Evolutionary conservation across 352 stramenopile species (phyloP), one percentile per base, ranked within the genome.

Genomic region (Globisporangium irregulare): DNA sequence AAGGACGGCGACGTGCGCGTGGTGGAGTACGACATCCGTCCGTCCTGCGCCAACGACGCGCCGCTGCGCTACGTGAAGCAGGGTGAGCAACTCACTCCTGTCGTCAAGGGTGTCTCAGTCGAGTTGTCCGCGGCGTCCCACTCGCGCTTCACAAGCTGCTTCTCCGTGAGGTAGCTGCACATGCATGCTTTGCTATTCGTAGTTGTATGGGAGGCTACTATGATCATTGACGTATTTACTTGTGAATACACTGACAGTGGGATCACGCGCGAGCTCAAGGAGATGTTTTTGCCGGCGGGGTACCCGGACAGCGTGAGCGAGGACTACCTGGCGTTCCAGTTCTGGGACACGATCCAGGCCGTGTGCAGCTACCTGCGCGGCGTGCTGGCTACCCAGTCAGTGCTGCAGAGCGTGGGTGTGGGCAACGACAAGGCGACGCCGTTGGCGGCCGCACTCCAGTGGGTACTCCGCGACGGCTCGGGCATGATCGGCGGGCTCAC

Each of bases 341-440:
- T 93, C 62, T 99, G 96, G 80, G 97, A 99, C 83, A 97, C 91
- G 4, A 70, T 98, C 27, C 97, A 99, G 72, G 86, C 83, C 70
- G 88, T 99, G 70, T 99, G 94, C 74, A 97, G 88, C 64, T 99
- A 99, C 71, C 82, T 98, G 50, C 82, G 97, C 7, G 95, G 94
- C 38, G 92, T 99, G 18, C 79, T 99, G 56, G 90, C 86, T 9
- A 98, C 93, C 32, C 91, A 95, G 73, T 97, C 95, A 1, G 93
- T 98, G 41, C 76, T 99, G 6, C 82, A 97, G 69, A 97, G 92
- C 54, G 85, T 97, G 1, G 97, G 97, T 15, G 95, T 99, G 1
- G 97, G 97, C 12, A 84, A 97, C 76, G 86, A 93, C 62, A 79
- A 81, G 29, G 82, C 83, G 18, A 93, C 86, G 43, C 86, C 86